Evolutionary conservation across 1,284 basidiomycete genomes (phyloP).

Genomic region (Chiua sp.): DNA sequence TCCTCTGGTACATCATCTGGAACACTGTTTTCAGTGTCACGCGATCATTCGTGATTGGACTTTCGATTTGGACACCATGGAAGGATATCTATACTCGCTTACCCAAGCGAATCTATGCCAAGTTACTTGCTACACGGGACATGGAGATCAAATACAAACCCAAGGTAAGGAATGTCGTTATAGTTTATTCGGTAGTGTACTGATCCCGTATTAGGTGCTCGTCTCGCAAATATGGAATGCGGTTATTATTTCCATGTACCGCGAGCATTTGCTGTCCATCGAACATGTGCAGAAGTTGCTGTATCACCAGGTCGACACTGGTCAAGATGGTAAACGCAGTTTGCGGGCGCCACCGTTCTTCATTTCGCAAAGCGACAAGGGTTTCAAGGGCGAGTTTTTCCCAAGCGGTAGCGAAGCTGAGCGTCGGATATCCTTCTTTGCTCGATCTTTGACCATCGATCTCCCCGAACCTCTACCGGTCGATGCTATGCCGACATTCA

Average conservation of each 20-base stretch:
- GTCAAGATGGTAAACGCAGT: conserved; percentile 83
- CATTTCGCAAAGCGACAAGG: conserved; percentile 88
- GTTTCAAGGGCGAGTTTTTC: conserved; percentile 91
- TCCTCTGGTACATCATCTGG: conserved; percentile 98
- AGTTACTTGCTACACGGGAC: conserved; percentile 87
- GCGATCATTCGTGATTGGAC: conserved; percentile 87
- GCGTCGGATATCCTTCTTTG: conserved; percentile 95
- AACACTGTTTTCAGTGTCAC: conserved; percentile 94
- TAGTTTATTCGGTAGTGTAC: neutral
- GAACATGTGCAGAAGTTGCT: conserved; percentile 94
- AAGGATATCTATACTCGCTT: conserved; percentile 92
- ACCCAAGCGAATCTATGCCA: conserved; percentile 95
- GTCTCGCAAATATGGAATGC: conserved; percentile 99
- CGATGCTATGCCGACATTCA: conserved; percentile 97
- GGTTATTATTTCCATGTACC: conserved; percentile 99
- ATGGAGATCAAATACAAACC: conserved; percentile 99
- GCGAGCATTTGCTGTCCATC: conserved; percentile 95
- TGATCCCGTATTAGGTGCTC: conserved; percentile 67
- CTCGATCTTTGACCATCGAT: conserved; percentile 90
- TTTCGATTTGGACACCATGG: conserved; percentile 98
- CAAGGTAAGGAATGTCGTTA: conserved; percentile 61
- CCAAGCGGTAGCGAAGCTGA: conserved; percentile 91
- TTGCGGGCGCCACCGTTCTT: conserved; percentile 95
- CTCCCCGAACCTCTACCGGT: conserved; percentile 91
- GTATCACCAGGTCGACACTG: conserved; percentile 92